Base-by-base conservation (phyloP, 345 rosid genomes). In the Lumnitzera littorea region DNA sequence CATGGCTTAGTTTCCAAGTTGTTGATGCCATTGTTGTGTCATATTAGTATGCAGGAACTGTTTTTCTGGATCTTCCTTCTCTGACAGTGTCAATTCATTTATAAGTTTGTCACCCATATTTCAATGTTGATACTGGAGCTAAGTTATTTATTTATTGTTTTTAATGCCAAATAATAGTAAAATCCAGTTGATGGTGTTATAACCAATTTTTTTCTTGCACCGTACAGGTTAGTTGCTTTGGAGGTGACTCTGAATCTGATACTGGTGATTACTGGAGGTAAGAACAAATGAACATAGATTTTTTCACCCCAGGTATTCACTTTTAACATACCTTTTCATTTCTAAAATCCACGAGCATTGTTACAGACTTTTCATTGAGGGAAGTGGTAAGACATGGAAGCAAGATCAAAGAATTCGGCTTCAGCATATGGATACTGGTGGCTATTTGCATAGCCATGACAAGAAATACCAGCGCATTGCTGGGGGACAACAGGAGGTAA, bases 401-500 rank as follows among this genome's bases (percentile, higher is more conserved):
- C 96, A 91, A 70, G 84, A 91, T 70, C 99, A 95, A 75, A 82
- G 72, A 79, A 73, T 95, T 47, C 80, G 99, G 36, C 88, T 95
- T 72, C 99, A 88, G 36, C 99, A 95, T 72, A 76, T 95, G 54
- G 99, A 95, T 81, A 95, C 99, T 9, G 70, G 86, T 48, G 99
- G 96, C 57, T 95, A 85, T 70, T 78, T 95, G 50, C 99, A 95
- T 67, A 91, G 99, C 67, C 99, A 95, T 60, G 88, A 88, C 84
- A 95, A 91, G 82, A 95, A 86, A 71, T 95, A 91, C 81, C 79
- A 83, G 63, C 81, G 98, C n/a, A 86, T 91, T 53, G 99, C 98
- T 56, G 99, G 99, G 60, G 97, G 96, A n/a, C 99, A 95, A 70
- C 99, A 95, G 68, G 99, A 95, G 96, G 97, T 91, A 68, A 73